A percentile compares a stretch with the other conserved stretches of the same genome.
These are phyloP conservation scores for Colletotrichum tropicicola DNA, from an alignment of 2,329 filamentous ascomycete species.

Conservation along the genomic window DNA sequence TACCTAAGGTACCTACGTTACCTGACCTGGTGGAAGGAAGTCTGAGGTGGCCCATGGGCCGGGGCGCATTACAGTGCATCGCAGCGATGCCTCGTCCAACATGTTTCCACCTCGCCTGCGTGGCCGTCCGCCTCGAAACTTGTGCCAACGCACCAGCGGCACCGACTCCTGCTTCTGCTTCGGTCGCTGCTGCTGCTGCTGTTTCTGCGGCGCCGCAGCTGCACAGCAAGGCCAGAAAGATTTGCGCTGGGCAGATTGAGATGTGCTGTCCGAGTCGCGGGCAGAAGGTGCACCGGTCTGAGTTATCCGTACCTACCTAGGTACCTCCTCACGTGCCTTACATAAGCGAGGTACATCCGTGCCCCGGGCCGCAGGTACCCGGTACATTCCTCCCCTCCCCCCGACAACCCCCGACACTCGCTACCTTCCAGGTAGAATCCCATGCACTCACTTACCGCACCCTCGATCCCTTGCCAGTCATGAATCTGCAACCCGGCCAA, in stretches of 20 bases:
- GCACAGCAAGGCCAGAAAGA: too few species aligned
- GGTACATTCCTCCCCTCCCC: slow-evolving; percentile 8
- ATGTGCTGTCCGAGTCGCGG: too few species aligned
- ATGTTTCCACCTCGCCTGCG: slow-evolving; percentile 4
- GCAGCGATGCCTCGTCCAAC: slow-evolving; percentile 24
- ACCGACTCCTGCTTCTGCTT: neutral
- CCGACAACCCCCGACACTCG: slow-evolving; percentile 10
- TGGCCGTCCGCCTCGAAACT: slow-evolving; percentile 8
- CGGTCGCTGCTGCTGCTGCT: neutral
- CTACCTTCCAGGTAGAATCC: slow-evolving; percentile 21
- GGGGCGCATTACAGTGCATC: slow-evolving; percentile 21
- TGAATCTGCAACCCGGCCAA: slow-evolving; percentile 21
- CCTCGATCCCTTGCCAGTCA: slow-evolving; percentile 2
- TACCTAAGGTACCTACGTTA: too few species aligned
- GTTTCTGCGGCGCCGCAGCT: too few species aligned
- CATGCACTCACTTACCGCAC: slow-evolving; percentile 7
- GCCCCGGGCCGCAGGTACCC: slow-evolving; percentile 1
- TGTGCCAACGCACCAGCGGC: slow-evolving; percentile 9
- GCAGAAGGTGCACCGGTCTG: too few species aligned
- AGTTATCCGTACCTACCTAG: neutral
- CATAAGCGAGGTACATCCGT: neutral
- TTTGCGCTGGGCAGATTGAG: too few species aligned
- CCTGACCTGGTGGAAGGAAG: too few species aligned
- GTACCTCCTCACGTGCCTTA: neutral
- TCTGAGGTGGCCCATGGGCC: slow-evolving; percentile 1